Conservation (phyloP, 2,329 filamentous ascomycete species). For the Macrophomina pseudophaseolina region DNA sequence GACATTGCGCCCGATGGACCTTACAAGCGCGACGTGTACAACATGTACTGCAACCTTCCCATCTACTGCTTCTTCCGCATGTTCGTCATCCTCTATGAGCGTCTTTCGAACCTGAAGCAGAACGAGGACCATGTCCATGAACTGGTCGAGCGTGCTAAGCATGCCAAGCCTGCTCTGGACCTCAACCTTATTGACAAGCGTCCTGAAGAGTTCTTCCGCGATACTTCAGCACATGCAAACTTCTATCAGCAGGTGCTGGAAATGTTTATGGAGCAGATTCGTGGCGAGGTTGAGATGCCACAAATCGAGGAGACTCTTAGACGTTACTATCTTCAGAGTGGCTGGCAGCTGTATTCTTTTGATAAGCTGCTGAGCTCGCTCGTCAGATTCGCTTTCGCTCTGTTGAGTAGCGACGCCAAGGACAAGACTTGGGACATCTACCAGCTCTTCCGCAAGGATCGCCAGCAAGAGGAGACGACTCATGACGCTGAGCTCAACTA, state of each 20-base stretch:
- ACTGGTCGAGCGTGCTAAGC: conserved; percentile 74
- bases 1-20: conserved; percentile 76
- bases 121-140: conserved; percentile 74
- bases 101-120: conserved; percentile 82
- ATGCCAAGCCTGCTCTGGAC: conserved; percentile 79
- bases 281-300: conserved; percentile 78
- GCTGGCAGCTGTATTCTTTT: conserved; percentile 93
- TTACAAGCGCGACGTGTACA: conserved; percentile 80
- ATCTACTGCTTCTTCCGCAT: conserved; percentile 95
- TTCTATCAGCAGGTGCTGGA: conserved; percentile 87
- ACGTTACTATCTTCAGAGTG: conserved; percentile 86
- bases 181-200: conserved; percentile 83
- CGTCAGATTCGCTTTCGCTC: conserved; percentile 78
- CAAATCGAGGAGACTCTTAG: conserved; percentile 90
- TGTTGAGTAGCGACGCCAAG: conserved; percentile 84
- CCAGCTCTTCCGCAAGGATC: conserved; percentile 81
- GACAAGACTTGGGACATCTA: conserved; percentile 94
- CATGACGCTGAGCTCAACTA: conserved; percentile 89
- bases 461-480: conserved; percentile 82
- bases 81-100: conserved; percentile 87
- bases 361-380: conserved; percentile 85
- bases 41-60: conserved; percentile 88
- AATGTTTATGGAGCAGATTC: conserved; percentile 85
- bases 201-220: conserved; percentile 74
- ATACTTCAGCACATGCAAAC: conserved; percentile 65